phyloP scores from a whole-genome alignment of 2,329 filamentous ascomycete species.

The Phoma sp. region DNA sequence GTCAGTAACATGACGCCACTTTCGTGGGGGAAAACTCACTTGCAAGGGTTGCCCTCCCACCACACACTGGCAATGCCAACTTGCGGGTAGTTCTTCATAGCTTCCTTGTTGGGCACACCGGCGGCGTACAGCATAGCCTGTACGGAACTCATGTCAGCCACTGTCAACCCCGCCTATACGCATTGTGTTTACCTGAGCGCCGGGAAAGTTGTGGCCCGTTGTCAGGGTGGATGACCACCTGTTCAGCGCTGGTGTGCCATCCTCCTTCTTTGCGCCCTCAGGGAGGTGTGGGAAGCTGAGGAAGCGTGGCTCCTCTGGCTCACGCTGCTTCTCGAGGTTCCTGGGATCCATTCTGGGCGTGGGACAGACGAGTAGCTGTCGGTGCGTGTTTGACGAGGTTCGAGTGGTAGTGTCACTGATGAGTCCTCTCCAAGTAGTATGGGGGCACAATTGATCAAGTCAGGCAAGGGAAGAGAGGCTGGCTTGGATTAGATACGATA shows the following conservation, averaged over 20 bases:
- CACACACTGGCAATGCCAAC: slow-evolving; percentile 91
- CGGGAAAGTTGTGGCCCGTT: slow-evolving; percentile 85
- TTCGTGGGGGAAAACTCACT: slow-evolving; percentile 61
- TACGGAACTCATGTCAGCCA: not conserved
- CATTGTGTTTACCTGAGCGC: slow-evolving; percentile 71
- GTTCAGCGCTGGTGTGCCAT: slow-evolving; percentile 74
- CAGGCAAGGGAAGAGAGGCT: slow-evolving; percentile 1
- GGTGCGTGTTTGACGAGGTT: not conserved
- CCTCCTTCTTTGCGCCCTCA: slow-evolving; percentile 55
- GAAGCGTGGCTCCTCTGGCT: slow-evolving; percentile 54
- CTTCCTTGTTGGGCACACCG: slow-evolving; percentile 79
- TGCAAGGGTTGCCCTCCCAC: slow-evolving; percentile 98
- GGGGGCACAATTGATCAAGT: not conserved
- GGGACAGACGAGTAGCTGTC: not conserved
- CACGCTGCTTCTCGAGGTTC: slow-evolving; percentile 44
- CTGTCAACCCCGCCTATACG: not conserved
- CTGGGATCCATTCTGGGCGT: slow-evolving; percentile 42
- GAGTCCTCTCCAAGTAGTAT: not conserved
- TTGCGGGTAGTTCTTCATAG: slow-evolving; percentile 90
- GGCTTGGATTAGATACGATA: slow-evolving; percentile 28
- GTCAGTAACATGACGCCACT: slow-evolving; percentile 30
- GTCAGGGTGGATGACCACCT: slow-evolving; percentile 85
- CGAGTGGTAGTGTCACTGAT: not conserved
- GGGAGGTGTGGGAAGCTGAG: slow-evolving; percentile 63
- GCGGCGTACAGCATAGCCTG: slow-evolving; percentile 95